Base-by-base conservation (phyloP, 106 monocot genomes). In the Dioscorea zingiberensis region DNA sequence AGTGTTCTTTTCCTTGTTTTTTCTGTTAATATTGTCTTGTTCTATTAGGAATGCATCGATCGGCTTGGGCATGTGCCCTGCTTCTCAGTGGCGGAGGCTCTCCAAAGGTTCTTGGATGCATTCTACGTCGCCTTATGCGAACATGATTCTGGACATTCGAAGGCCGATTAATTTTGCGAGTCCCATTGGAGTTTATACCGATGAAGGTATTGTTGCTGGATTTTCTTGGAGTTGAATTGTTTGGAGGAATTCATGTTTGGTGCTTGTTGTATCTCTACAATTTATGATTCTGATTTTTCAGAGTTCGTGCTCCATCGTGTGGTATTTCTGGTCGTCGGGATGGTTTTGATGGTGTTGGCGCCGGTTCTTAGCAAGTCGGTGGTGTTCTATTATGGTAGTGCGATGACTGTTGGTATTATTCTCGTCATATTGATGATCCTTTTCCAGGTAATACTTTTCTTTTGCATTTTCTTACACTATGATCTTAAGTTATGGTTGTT, bases 321-420 rank as follows among this genome's bases (percentile, higher is more conserved):
- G 62, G 63, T 89, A 44, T 93, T 98, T 65, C 66, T 98, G 54
- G 55, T 89, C 2, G 2, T 78, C 68, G 98, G 98, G 7, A 23
- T 89, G 18, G 44, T 86, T 28, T 60, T 98, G 79, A 86, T 98
- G 89, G 21, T 60, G 10, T 25, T 67, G 56, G 89, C 93, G 24
- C 89, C 61, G 67, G 27, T 44, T 45, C 75, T 98, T 14, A 93
- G 93, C 22, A 73, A 93, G 58, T 98, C 86, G 47, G 72, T 89
- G 21, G 79, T 80, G 14, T 98, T 98, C 71, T 98, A 86, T 51
- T 98, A 98, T 58, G 86, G 98, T 4, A 75, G 98, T 67, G 88
- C 88, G 27, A 93, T 98, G 93, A 64, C 89, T 5, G 29, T 93
- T 27, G 98, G 98, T 26, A 66, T 98, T 54, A 66, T 98, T 29